phyloP scores from a whole-genome alignment of 1,284 basidiomycete species.

The Apiotrichum veenhuisii region DNA sequence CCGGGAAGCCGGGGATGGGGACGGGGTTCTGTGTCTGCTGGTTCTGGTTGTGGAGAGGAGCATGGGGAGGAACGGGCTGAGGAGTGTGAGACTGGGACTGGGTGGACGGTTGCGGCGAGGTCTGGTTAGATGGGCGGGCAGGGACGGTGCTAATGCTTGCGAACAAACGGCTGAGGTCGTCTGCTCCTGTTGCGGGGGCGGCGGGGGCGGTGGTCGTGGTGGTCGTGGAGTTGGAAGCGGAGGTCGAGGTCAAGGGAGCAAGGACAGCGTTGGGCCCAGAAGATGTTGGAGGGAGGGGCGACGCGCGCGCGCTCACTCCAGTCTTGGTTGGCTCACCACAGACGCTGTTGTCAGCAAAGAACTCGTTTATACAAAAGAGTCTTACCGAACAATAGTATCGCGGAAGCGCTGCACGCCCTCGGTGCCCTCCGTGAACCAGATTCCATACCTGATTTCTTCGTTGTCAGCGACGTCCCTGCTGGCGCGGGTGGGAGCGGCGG shows the following conservation, averaged over 20 bases:
- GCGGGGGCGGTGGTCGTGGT: not conserved
- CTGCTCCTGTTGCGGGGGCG: conserved; percentile 5
- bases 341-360: conserved; percentile 23
- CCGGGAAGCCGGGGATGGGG: not conserved
- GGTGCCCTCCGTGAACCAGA: conserved; percentile 40
- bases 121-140: not conserved
- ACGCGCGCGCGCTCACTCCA: not conserved
- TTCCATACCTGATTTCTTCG: conserved; percentile 22
- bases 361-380: not conserved
- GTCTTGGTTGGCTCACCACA: conserved; percentile 35
- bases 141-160: conserved; percentile 28
- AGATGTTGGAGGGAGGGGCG: not conserved
- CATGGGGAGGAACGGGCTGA: not conserved
- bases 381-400: conserved; percentile 31
- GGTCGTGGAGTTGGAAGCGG: not conserved
- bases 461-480: not conserved
- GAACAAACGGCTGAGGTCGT: conserved; percentile 40
- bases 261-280: not conserved
- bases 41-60: not conserved
- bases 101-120: not conserved
- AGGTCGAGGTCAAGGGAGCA: not conserved
- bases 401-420: conserved; percentile 31
- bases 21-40: not conserved
- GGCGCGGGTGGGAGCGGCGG: not conserved
- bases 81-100: not conserved